These are phyloP conservation scores for Phaeophleospora eucalypticola DNA, from an alignment of 2,329 filamentous ascomycete species.

Conservation along the genomic window DNA sequence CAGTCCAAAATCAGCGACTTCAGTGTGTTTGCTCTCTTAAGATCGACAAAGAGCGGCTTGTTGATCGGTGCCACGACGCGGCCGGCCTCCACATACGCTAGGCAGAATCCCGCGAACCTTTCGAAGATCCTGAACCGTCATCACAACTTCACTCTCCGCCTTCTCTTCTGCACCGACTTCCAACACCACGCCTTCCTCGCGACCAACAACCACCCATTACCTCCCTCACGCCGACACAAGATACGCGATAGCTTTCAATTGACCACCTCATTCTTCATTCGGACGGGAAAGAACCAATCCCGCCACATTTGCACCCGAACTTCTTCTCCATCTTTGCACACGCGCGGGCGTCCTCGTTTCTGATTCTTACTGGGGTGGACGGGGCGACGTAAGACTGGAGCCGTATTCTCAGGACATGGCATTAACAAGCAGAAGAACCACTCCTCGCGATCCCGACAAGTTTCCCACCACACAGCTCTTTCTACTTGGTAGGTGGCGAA, in stretches of 20 bases:
- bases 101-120: not conserved
- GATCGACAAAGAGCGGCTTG: too few relatives aligned
- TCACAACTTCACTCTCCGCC: not conserved
- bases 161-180: not conserved
- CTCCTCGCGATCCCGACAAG: constrained; percentile 61
- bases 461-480: constrained; percentile 83
- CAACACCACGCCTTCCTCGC: not conserved
- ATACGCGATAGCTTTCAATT: too few relatives aligned
- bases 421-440: constrained; percentile 25
- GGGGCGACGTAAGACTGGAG: constrained; percentile 23
- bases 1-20: too few relatives aligned
- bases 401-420: constrained; percentile 16
- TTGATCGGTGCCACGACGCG: too few relatives aligned
- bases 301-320: too few relatives aligned
- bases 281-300: not conserved
- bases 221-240: too few relatives aligned
- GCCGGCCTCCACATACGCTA: too few relatives aligned
- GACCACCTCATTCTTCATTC: not conserved
- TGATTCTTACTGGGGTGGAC: not conserved
- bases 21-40: too few relatives aligned
- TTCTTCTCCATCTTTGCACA: not conserved
- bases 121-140: not conserved
- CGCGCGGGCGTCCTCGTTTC: not conserved
- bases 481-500: constrained; percentile 63
- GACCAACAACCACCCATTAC: too few relatives aligned